A percentile compares a stretch with the other conserved stretches of the same genome.
phyloP scores from a whole-genome alignment of 768 basidiomycete species.

The Tylopilus felleus region DNA sequence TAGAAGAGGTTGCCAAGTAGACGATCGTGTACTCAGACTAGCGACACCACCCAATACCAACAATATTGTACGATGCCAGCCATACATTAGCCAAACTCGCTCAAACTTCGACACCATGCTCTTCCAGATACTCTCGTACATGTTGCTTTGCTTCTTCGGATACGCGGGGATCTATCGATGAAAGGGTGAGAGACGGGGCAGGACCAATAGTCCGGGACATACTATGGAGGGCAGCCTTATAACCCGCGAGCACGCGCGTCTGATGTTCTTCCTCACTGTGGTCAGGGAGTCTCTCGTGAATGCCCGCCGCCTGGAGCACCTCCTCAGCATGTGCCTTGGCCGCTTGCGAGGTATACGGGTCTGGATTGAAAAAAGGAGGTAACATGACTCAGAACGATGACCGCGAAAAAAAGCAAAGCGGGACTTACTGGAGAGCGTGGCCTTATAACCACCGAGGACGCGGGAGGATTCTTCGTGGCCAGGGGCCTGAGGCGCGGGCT shows the following conservation, averaged over 20 bases:
- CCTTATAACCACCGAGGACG: constrained; percentile 48
- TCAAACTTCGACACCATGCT: constrained; percentile 23
- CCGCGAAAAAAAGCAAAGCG: no score
- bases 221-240: constrained; percentile 56
- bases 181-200: background rate
- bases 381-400: background rate
- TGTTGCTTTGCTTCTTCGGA: constrained; percentile 48
- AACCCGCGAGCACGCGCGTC: constrained; percentile 49
- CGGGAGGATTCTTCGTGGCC: constrained; percentile 12
- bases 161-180: constrained; percentile 41
- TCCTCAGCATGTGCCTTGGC: constrained; percentile 56
- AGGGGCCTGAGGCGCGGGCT: background rate
- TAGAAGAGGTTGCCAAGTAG: constrained; percentile 36
- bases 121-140: constrained; percentile 39
- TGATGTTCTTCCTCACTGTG: constrained; percentile 39
- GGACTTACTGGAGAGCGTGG: constrained; percentile 42
- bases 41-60: background rate
- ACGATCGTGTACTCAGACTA: background rate
- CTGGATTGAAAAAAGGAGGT: constrained; percentile 13
- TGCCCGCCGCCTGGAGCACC: constrained; percentile 46
- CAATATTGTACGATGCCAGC: background rate
- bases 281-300: constrained; percentile 30
- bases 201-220: constrained; percentile 5
- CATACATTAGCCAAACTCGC: background rate
- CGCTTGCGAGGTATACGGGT: constrained; percentile 42